These are phyloP conservation scores for Xylaria sp. DNA, from an alignment of 2,329 filamentous ascomycete genomes.

Conservation along the genomic window DNA sequence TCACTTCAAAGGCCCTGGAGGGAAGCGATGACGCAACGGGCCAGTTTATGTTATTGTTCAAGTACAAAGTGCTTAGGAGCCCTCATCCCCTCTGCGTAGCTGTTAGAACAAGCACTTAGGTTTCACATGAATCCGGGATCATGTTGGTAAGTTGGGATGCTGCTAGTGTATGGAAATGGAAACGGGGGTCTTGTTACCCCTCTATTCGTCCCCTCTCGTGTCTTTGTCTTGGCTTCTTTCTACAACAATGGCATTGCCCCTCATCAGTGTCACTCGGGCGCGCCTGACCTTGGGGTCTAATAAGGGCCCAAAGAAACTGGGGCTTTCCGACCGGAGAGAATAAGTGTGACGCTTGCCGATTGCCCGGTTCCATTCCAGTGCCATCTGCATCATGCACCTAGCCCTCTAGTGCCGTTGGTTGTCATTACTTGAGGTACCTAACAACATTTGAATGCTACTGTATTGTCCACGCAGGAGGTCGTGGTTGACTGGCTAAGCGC, in stretches of 20 bases:
- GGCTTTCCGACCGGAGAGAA: constrained; percentile 16
- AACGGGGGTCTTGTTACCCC: constrained; percentile 14
- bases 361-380: constrained; percentile 19
- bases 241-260: constrained; percentile 22
- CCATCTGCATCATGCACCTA: constrained; percentile 30
- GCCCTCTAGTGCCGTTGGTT: not conserved
- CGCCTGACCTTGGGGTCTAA: constrained; percentile 22
- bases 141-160: not conserved
- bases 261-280: constrained; percentile 30
- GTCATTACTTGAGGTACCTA: not conserved
- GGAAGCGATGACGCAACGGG: constrained; percentile 10
- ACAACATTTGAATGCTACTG: not conserved
- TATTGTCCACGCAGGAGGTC: not conserved
- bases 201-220: constrained; percentile 22
- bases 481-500: constrained; percentile 3
- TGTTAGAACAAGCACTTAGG: not conserved
- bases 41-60: not conserved
- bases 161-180: not conserved
- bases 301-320: constrained; percentile 24
- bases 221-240: constrained; percentile 12
- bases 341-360: constrained; percentile 36
- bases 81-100: not conserved
- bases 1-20: no score
- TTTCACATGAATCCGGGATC: constrained; percentile 35
- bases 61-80: constrained; percentile 1